phyloP scores from a whole-genome alignment of 2,329 filamentous ascomycete species.

The Alternaria incomplexa region DNA sequence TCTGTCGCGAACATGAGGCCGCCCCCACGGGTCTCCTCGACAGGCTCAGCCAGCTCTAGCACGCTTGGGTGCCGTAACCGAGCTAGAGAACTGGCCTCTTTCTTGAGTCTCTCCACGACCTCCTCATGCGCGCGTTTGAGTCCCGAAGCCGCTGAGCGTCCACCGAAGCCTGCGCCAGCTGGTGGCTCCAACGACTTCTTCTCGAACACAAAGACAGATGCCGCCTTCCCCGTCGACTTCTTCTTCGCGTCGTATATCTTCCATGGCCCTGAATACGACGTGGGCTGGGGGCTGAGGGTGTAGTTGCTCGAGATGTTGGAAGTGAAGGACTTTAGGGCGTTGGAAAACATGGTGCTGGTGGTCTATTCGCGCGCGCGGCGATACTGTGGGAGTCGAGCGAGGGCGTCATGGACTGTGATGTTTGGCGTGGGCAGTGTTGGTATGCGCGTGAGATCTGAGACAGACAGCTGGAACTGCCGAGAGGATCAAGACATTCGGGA shows the following conservation, averaged over 20 bases:
- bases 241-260: conserved; percentile 98
- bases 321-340: conserved; percentile 84
- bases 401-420: conserved; percentile 39
- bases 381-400: conserved; percentile 20
- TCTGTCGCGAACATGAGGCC: conserved; percentile 97
- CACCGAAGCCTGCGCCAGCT: conserved; percentile 62
- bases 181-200: conserved; percentile 80
- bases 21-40: conserved; percentile 90
- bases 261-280: conserved; percentile 89
- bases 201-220: conserved; percentile 94
- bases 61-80: conserved; percentile 89
- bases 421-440: conserved; percentile 16
- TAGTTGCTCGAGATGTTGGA: conserved; percentile 96
- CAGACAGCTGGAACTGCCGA: conserved; percentile 26
- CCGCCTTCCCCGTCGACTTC: conserved; percentile 87
- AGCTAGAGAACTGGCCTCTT: conserved; percentile 87
- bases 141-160: conserved; percentile 66
- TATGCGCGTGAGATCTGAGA: conserved; percentile 24
- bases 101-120: conserved; percentile 87
- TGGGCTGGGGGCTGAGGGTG: conserved; percentile 74
- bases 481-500: conserved; percentile 21
- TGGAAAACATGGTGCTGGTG: conserved; percentile 81
- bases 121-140: conserved; percentile 86
- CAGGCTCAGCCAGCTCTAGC: conserved; percentile 89
- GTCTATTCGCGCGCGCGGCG: conserved; percentile 33